Conservation (phyloP, 2,329 filamentous ascomycete genomes). For the Amauroascus niger region DNA sequence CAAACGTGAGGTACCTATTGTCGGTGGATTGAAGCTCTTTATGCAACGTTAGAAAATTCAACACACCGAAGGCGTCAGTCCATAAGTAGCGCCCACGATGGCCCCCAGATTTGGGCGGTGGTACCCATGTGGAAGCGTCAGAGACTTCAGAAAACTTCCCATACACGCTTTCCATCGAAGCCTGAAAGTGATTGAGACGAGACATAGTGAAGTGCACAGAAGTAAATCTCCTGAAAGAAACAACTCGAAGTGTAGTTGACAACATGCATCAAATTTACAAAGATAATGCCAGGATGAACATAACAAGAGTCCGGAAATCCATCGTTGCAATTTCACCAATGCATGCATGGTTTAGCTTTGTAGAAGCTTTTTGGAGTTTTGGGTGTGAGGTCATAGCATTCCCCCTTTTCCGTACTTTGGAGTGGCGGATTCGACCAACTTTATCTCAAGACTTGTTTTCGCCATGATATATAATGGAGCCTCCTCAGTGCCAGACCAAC, state of each 20-base stretch:
- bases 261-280: neutral
- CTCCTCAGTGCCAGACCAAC: neutral
- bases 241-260: neutral
- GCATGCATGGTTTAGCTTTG: too few relatives aligned
- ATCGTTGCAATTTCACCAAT: too few relatives aligned
- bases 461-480: neutral
- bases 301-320: too few relatives aligned
- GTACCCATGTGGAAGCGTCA: slow-evolving; percentile 37
- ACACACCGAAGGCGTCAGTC: slow-evolving; percentile 52
- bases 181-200: slow-evolving; percentile 12
- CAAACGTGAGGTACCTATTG: slow-evolving; percentile 42
- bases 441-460: neutral
- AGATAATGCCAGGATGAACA: neutral
- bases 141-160: slow-evolving; percentile 28
- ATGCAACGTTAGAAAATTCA: slow-evolving; percentile 50
- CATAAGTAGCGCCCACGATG: slow-evolving; percentile 52
- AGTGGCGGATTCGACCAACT: neutral
- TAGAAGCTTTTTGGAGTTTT: too few relatives aligned
- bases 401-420: neutral
- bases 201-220: slow-evolving; percentile 7
- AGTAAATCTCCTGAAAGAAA: neutral
- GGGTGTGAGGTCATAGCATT: too few relatives aligned
- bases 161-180: slow-evolving; percentile 33
- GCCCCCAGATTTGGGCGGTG: slow-evolving; percentile 43
- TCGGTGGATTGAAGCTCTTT: slow-evolving; percentile 26